Base-by-base conservation (phyloP, 345 rosid genomes). In the Clarkia xantiana region DNA sequence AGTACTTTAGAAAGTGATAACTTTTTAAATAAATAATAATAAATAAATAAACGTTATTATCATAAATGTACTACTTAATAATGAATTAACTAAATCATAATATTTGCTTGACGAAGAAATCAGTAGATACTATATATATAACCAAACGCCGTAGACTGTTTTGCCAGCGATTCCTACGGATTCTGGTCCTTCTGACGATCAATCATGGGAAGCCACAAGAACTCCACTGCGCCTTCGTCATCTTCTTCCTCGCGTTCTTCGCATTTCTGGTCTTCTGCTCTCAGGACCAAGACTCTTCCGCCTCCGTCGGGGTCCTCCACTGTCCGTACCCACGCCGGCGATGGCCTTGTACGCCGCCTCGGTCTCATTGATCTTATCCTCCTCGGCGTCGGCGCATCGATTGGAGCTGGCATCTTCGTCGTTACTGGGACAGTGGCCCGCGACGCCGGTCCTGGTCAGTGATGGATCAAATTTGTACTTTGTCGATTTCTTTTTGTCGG, bases 341-440 rank as follows among this genome's bases (percentile, higher is more conserved):
- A 83, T 47, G 78, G 72, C 49, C 83, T 91, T 56, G 52, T 76
- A 47, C 96, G 96, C 54, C 86, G 87, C 4, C 96, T 91, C 54
- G 76, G 84, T 48, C 77, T 91, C 52, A 51, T 81, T 56, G 96
- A 91, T 59, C 94, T 91, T 61, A 36, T 91, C 45, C 77, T 86
- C 40, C 52, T 91, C 53, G 96, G 98, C 40, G 55, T 91, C 59
- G 98, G 98, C 29, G 98, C 98, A 29, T 86, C 96, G 19, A 69
- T 91, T 47, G 98, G 94, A 18, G 94, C 98, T 56, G 96, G 96
- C 14, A 83, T 91, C 53, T 91, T 91, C 68, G 96, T 91, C 16
- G 79, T 91, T 62, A 86, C 95, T 47, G 98, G 96, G 47, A 80
- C 98, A 57, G 98, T 86, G 50, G 90, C 98, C 55, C 93, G 80